A percentile compares a stretch with the other conserved stretches of the same genome.
phyloP scores from a whole-genome alignment of 2,329 filamentous ascomycete genomes.

The Chaetomium sp. region DNA sequence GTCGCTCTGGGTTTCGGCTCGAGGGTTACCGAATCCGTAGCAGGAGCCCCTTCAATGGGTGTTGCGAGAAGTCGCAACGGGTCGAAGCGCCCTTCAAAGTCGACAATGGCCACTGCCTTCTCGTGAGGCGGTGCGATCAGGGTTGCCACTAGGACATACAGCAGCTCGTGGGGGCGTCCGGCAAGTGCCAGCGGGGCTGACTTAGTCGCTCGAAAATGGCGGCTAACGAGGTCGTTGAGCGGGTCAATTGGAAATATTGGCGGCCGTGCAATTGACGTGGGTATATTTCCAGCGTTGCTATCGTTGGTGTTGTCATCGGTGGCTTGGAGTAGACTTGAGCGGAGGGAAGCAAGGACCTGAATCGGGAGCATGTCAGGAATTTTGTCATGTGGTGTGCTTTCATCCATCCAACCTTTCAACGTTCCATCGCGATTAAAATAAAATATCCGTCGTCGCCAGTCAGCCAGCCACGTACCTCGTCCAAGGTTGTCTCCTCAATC shows the following conservation, averaged over 20 bases:
- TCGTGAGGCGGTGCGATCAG: conserved; percentile 52
- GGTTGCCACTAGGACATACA: conserved; percentile 58
- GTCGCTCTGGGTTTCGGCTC: neutral
- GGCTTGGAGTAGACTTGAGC: conserved; percentile 27
- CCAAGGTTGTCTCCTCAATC: conserved; percentile 59
- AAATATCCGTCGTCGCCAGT: neutral
- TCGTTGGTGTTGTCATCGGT: conserved; percentile 23
- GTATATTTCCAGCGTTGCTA: conserved; percentile 21
- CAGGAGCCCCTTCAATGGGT: neutral
- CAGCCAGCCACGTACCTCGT: conserved; percentile 51
- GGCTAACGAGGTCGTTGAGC: conserved; percentile 51
- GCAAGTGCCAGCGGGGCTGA: conserved; percentile 52
- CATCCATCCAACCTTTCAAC: conserved; percentile 10
- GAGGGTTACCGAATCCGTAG: neutral
- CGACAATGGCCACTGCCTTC: conserved; percentile 57
- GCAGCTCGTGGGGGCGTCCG: conserved; percentile 56
- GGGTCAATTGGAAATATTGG: conserved; percentile 45
- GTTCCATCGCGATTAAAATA: neutral
- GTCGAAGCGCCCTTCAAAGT: conserved; percentile 59
- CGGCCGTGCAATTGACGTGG: conserved; percentile 6
- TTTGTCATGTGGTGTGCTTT: neutral
- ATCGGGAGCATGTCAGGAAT: conserved; percentile 8
- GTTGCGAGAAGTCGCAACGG: conserved; percentile 47
- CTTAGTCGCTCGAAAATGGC: conserved; percentile 53
- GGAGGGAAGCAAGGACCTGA: conserved; percentile 38